Conservation (phyloP, 108 stramenopile genomes). For the Licmophora abbreviata region DNA sequence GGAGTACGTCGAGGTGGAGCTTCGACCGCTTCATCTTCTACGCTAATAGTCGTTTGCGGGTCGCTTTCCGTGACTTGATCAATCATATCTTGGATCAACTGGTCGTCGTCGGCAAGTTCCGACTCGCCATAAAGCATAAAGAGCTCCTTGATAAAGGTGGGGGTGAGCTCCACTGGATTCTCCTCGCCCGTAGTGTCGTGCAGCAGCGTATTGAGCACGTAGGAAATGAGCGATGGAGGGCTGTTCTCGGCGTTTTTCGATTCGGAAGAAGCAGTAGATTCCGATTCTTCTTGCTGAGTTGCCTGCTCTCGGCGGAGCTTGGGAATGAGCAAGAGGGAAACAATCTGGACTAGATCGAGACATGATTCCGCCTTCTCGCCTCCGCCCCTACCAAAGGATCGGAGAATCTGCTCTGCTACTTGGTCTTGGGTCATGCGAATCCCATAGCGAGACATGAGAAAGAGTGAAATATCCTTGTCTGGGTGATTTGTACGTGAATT, state of each 20-base stretch:
- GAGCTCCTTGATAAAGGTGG: slow-evolving; percentile 18
- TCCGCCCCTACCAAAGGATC: slow-evolving; percentile 31
- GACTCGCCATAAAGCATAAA: slow-evolving; percentile 45
- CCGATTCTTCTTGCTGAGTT: not conserved
- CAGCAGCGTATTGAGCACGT: slow-evolving; percentile 34
- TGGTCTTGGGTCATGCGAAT: slow-evolving; percentile 36
- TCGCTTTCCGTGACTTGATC: slow-evolving; percentile 11
- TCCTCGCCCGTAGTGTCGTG: slow-evolving; percentile 30
- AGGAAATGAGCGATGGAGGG: slow-evolving; percentile 25
- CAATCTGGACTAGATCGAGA: slow-evolving; percentile 42
- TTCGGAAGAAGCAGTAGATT: no score
- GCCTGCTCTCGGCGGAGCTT: slow-evolving; percentile 19
- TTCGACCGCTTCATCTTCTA: not conserved
- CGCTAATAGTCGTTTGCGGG: no score
- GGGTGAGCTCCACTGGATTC: slow-evolving; percentile 19
- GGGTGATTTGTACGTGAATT: no score
- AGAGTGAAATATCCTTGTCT: slow-evolving; percentile 31
- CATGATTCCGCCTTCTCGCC: slow-evolving; percentile 15
- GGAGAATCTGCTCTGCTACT: slow-evolving; percentile 28
- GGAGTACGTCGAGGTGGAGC: no score
- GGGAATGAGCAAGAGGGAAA: slow-evolving; percentile 44
- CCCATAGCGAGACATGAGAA: slow-evolving; percentile 45
- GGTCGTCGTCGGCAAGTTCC: slow-evolving; percentile 33
- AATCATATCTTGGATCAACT: slow-evolving; percentile 42
- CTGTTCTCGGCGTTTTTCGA: slow-evolving; percentile 4